A percentile compares a stretch with the other conserved stretches of the same genome.
These are phyloP conservation scores for Neurospora terricola DNA, from an alignment of 495 filamentous ascomycete species.

Conservation along the genomic window DNA sequence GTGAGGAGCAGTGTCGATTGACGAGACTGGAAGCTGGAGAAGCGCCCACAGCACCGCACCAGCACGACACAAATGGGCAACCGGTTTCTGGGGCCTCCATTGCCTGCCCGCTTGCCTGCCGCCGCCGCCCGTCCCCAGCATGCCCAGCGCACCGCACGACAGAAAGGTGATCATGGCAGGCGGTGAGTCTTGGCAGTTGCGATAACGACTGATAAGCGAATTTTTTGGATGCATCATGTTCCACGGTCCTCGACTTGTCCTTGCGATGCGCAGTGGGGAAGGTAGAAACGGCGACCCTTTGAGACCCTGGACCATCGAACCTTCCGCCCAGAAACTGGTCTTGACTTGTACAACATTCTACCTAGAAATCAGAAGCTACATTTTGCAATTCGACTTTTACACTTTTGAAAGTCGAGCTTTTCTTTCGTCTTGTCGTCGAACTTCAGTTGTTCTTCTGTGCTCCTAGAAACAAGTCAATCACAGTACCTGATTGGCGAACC, in stretches of 20 bases:
- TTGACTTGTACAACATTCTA: neutral
- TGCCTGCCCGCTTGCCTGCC: conserved; percentile 17
- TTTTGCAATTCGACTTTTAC: neutral
- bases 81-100: conserved; percentile 6
- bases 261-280: conserved; percentile 1
- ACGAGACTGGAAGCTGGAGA: conserved; percentile 13
- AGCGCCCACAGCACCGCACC: conserved; percentile 9
- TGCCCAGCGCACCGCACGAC: neutral
- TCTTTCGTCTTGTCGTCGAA: neutral
- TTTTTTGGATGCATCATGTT: conserved; percentile 14
- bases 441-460: neutral
- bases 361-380: neutral
- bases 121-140: neutral
- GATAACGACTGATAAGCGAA: conserved; percentile 27
- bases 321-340: neutral
- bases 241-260: conserved; percentile 2
- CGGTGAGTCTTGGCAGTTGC: conserved; percentile 17
- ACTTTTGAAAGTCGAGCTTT: neutral
- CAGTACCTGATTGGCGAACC: neutral
- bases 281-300: neutral
- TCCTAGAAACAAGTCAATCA: neutral
- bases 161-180: conserved; percentile 1
- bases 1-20: conserved; percentile 7
- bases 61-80: conserved; percentile 13
- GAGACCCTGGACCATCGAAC: neutral